phyloP scores from a whole-genome alignment of 2,329 filamentous ascomycete species.

The Pseudocercospora musae region DNA sequence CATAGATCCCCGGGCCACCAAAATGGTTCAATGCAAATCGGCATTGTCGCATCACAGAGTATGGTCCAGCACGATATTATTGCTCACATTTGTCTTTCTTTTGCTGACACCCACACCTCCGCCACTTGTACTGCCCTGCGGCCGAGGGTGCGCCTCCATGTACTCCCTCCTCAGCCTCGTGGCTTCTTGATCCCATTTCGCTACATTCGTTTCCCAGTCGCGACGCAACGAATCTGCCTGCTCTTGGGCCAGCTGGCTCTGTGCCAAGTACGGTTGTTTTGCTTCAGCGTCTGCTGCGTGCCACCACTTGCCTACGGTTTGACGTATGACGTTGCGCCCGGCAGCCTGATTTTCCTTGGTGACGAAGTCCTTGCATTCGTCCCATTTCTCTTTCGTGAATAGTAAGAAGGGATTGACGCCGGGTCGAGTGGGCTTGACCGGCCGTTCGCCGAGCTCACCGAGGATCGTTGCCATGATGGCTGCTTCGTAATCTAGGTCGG shows the following conservation, averaged over 20 bases:
- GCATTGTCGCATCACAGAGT: neutral
- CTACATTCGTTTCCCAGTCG: slow-evolving; percentile 59
- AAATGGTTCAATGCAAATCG: neutral
- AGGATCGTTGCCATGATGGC: slow-evolving; percentile 57
- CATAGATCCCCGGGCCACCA: neutral
- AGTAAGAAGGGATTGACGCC: slow-evolving; percentile 83
- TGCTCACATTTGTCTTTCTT: slow-evolving; percentile 35
- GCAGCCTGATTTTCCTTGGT: slow-evolving; percentile 64
- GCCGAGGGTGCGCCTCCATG: slow-evolving; percentile 29
- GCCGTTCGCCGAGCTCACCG: slow-evolving; percentile 67
- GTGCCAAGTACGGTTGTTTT: slow-evolving; percentile 73
- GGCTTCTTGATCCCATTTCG: slow-evolving; percentile 70
- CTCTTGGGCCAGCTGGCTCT: slow-evolving; percentile 68
- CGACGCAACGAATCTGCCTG: slow-evolving; percentile 58
- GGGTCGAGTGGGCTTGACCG: slow-evolving; percentile 67
- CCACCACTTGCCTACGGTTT: slow-evolving; percentile 88
- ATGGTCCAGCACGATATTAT: slow-evolving; percentile 31
- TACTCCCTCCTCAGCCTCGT: slow-evolving; percentile 46
- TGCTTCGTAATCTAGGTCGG: slow-evolving; percentile 53
- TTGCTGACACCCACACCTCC: slow-evolving; percentile 26
- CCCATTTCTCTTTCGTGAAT: slow-evolving; percentile 75
- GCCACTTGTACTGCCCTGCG: slow-evolving; percentile 9
- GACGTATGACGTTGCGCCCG: slow-evolving; percentile 69
- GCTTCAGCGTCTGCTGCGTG: slow-evolving; percentile 67
- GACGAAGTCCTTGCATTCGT: slow-evolving; percentile 57